These are phyloP conservation scores for Fusarium albosuccineum DNA, from an alignment of 2,329 filamentous ascomycete species.

Conservation along the genomic window DNA sequence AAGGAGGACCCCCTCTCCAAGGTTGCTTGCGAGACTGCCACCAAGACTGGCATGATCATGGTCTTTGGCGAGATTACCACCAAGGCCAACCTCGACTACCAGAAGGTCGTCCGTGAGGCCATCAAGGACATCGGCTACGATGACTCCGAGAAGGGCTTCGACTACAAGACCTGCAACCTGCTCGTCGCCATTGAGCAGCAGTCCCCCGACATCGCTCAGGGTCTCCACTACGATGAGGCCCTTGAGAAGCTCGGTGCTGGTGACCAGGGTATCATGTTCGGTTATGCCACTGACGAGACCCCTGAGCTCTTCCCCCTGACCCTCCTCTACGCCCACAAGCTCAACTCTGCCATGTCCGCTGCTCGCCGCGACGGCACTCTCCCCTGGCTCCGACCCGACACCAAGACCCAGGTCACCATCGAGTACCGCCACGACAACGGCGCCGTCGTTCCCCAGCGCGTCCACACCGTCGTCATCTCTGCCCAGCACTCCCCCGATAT, in stretches of 20 bases:
- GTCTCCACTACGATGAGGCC: constrained; percentile 97
- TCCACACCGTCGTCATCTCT: constrained; percentile 96
- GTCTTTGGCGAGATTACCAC: constrained; percentile 99
- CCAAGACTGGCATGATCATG: constrained; percentile 99
- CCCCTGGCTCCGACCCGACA: constrained; percentile 96
- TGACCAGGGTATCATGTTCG: constrained; percentile 99
- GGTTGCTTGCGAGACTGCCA: constrained; percentile 98
- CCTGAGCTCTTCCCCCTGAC: constrained; percentile 97
- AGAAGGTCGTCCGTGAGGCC: constrained; percentile 92
- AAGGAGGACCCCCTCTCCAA: constrained; percentile 96
- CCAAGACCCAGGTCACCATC: constrained; percentile 99
- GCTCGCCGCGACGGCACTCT: constrained; percentile 89
- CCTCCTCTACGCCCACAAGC: constrained; percentile 93
- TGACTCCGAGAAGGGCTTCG: constrained; percentile 96
- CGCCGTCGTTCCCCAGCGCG: constrained; percentile 90
- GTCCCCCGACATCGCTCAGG: constrained; percentile 98
- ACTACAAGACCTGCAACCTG: constrained; percentile 99
- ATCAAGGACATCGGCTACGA: constrained; percentile 99
- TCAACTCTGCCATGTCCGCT: constrained; percentile 93
- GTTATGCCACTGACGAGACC: constrained; percentile 99
- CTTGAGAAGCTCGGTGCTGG: constrained; percentile 98
- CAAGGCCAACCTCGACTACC: constrained; percentile 96
- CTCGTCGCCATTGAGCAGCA: constrained; percentile 99
- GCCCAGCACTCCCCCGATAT: constrained; percentile 93
- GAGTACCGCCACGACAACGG: constrained; percentile 98